Evolutionary conservation across 179 eudicot genomes (phyloP), one percentile per base, ranked within the genome.

Genomic region (Amaranthus tricolor): DNA sequence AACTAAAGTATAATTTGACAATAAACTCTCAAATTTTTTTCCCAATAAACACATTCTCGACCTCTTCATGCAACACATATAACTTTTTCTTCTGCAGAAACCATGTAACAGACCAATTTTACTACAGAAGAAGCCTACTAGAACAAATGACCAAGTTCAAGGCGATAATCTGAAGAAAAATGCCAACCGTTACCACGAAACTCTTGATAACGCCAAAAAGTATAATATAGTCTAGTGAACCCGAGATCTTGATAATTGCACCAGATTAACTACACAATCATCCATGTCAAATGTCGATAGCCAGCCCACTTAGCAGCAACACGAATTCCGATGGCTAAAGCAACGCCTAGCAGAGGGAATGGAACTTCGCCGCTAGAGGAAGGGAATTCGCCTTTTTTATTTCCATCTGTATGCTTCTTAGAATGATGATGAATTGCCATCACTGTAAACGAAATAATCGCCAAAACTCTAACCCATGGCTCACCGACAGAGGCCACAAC

Each of bases 271-370:
- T 78, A 84, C 21, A 72, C 82, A 50, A 90, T 77, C 97, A 89
- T 90, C 96, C 97, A 89, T 64, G 94, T 89, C 90, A 90, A 84
- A 81, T 90, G 97, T 62, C 96, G 82, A 78, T 85, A 88, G 7
- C 97, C 96, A 68, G 88, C 91, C 94, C 94, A 92, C 76, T 87
- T 89, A 40, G 96, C 96, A 51, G 92, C 96, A 76, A 90, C 80
- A 62, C 86, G 89, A 67, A 92, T 61, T 52, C 90, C 96, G 76
- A 89, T 86, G 54, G 91, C 93, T 69, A 91, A 77, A 24, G 89
- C 98, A 19, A 93, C 86, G 48, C 87, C 88, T 50, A 92, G 21
- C 81, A 89, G 72, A 10, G 98, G 94, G 61, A 90, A 51, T 3
- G 97, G 94, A 74, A 86, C 81, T 75, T 81, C 88, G 50, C 77